Conservation (phyloP, 2,329 filamentous ascomycete genomes). For the Botrytis hyacinthi region DNA sequence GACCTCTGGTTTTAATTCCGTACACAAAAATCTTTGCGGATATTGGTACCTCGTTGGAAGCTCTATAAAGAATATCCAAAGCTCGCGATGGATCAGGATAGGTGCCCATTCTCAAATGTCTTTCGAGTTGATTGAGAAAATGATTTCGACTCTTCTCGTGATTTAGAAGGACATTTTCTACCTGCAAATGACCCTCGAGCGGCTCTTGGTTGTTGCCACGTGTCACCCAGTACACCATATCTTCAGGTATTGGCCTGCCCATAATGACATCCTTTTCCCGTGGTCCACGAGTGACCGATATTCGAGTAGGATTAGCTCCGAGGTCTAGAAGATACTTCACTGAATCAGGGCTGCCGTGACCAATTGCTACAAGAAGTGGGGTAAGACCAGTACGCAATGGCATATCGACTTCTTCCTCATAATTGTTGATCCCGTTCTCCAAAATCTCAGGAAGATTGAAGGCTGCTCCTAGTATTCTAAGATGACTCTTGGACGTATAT, state of each 20-base stretch:
- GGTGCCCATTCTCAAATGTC: fast-evolving
- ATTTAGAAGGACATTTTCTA: not conserved
- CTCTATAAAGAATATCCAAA: not conserved
- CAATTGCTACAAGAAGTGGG: not conserved
- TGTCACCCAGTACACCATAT: not conserved
- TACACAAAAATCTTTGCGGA: not conserved
- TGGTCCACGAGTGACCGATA: no score
- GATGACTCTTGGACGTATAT: not conserved
- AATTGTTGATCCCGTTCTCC: not conserved
- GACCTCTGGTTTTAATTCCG: not conserved
- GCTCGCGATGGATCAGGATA: not conserved
- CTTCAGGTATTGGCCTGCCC: not conserved
- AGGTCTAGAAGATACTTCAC: not conserved
- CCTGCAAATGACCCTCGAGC: not conserved
- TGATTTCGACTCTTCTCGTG: not conserved
- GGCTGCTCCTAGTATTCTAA: not conserved
- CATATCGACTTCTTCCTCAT: not conserved
- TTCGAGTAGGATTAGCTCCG: not conserved
- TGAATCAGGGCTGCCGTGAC: not conserved
- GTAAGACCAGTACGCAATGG: not conserved
- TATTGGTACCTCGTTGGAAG: not conserved
- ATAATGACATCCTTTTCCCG: fast-evolving
- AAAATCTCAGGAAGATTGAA: constrained; percentile 1
- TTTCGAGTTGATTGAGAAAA: not conserved
- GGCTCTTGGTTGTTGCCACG: no score